These are phyloP conservation scores for Eremochloa ophiuroides DNA, from an alignment of 176 grass and related monocot species.

Conservation along the genomic window DNA sequence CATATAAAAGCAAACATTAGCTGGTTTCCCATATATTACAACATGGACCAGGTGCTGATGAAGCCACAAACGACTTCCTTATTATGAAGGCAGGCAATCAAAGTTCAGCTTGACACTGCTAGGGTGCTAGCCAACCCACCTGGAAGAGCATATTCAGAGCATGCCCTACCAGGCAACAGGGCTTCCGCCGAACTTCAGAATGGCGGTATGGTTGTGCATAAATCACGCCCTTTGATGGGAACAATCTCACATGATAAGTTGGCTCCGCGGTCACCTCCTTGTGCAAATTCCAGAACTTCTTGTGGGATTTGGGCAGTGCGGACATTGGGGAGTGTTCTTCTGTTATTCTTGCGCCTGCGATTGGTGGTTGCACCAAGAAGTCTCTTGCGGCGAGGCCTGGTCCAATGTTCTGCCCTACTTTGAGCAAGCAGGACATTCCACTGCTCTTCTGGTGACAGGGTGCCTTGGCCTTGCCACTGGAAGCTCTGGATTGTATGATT, in stretches of 20 bases:
- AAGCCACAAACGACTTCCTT: constrained; percentile 8
- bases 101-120: background rate
- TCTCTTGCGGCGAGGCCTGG: background rate
- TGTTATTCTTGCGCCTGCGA: background rate
- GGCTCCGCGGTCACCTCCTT: background rate
- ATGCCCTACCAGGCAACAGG: background rate
- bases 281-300: background rate
- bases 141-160: background rate
- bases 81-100: background rate
- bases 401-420: background rate
- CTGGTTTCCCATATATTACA: background rate
- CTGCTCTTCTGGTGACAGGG: background rate
- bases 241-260: background rate
- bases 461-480: background rate
- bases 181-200: background rate
- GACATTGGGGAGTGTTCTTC: background rate
- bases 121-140: background rate
- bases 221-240: background rate
- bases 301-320: background rate
- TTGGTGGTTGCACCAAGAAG: background rate
- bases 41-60: background rate
- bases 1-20: background rate
- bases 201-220: background rate
- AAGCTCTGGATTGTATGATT: background rate
- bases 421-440: background rate